phyloP scores from a whole-genome alignment of 345 rosid species.

The Cardamine chenopodiifolia region DNA sequence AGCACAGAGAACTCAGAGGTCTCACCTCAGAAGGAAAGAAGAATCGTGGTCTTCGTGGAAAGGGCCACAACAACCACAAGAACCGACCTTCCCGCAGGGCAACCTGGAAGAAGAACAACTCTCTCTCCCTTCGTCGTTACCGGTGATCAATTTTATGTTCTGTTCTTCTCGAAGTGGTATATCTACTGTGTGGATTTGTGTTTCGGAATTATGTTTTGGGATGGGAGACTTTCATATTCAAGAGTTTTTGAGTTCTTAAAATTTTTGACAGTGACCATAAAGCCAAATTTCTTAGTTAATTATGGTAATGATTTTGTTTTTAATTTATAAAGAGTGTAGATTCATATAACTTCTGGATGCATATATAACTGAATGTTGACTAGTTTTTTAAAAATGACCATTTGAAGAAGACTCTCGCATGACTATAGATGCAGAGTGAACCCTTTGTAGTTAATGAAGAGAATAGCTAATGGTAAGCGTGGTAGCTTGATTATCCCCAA shows the following conservation, averaged over 20 bases:
- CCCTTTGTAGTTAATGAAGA: neutral
- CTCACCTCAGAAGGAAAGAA: constrained; percentile 87
- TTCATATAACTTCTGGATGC: too few species aligned
- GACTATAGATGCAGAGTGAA: neutral
- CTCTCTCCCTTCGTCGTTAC: constrained; percentile 63
- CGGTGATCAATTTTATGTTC: constrained; percentile 47
- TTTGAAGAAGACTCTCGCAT: too few species aligned
- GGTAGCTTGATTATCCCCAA: neutral
- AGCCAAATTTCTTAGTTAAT: neutral
- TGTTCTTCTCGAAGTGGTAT: constrained; percentile 27
- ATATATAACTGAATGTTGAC: neutral
- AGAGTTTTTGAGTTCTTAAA: constrained; percentile 17
- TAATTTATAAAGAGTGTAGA: too few species aligned
- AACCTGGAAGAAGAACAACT: constrained; percentile 79
- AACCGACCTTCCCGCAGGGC: constrained; percentile 76
- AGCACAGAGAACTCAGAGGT: constrained; percentile 83
- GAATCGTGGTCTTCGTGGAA: constrained; percentile 83
- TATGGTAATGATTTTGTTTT: neutral
- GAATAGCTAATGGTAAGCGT: too few species aligned
- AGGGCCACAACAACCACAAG: constrained; percentile 77
- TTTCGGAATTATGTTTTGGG: constrained; percentile 9
- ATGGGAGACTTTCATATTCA: neutral
- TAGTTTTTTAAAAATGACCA: neutral
- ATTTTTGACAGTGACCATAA: neutral
- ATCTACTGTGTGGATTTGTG: constrained; percentile 26